phyloP scores from a whole-genome alignment of 495 filamentous ascomycete genomes.

The Penicillium simplicissimum region DNA sequence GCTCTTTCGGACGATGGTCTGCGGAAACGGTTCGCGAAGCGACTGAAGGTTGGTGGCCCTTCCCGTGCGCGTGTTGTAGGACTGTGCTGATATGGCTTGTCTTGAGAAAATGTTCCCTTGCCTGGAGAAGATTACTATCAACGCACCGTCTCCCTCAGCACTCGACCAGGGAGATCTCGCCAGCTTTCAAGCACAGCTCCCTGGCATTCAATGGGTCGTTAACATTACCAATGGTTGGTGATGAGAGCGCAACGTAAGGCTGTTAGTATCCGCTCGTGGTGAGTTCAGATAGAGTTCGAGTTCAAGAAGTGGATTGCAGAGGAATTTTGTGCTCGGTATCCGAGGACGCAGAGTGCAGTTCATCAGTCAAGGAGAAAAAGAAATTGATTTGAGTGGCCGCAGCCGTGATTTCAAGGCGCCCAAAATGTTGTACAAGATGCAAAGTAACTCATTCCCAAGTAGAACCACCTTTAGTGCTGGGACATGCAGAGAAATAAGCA shows the following conservation, averaged over 20 bases:
- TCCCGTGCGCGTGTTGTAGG: background rate
- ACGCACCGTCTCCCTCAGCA: no score
- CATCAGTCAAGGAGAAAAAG: constrained; percentile 3
- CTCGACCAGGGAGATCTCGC: background rate
- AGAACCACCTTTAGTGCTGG: constrained; percentile 21
- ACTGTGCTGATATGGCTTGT: background rate
- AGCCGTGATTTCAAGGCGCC: constrained; percentile 16
- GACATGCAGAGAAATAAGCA: constrained; percentile 16
- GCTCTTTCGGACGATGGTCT: background rate
- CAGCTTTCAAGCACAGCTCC: background rate
- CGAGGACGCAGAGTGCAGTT: background rate
- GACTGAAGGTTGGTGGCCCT: background rate
- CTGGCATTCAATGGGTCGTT: background rate
- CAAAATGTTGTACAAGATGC: constrained; percentile 29
- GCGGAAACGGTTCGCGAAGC: background rate
- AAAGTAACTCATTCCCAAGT: constrained; percentile 17
- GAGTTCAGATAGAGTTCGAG: background rate
- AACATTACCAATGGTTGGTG: background rate
- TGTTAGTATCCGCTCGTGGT: background rate
- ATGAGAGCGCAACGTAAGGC: background rate
- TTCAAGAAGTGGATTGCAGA: background rate
- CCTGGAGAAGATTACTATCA: background rate
- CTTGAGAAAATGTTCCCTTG: background rate
- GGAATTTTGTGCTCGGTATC: background rate
- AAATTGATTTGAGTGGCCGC: constrained; percentile 14